Evolutionary conservation across 2,329 filamentous ascomycete species (phyloP).

Genomic region (Pseudovirgaria hyperparasitica): DNA sequence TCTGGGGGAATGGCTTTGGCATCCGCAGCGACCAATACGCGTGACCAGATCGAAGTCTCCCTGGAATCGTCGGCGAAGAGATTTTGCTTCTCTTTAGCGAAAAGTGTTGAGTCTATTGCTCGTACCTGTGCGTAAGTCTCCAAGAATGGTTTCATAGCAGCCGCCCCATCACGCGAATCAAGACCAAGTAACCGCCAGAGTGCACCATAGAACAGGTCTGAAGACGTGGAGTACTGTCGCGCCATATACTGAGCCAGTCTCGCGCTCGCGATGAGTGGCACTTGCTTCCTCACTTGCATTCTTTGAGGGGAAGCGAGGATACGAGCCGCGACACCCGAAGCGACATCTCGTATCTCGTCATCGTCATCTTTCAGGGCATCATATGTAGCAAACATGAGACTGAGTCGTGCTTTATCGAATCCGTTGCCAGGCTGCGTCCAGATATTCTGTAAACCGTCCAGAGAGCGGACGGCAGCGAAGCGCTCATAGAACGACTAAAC

Average conservation of each 20-base stretch:
- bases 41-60: slow-evolving; percentile 59
- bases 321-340: slow-evolving; percentile 36
- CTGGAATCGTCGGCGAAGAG: slow-evolving; percentile 76
- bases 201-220: slow-evolving; percentile 20
- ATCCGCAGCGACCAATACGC: slow-evolving; percentile 29
- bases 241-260: slow-evolving; percentile 21
- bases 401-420: slow-evolving; percentile 4
- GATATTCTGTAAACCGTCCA: slow-evolving; percentile 31
- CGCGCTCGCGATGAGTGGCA: slow-evolving; percentile 37
- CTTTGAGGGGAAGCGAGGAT: slow-evolving; percentile 27
- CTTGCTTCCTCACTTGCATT: slow-evolving; percentile 20
- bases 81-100: slow-evolving; percentile 85
- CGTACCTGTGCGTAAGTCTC: slow-evolving; percentile 17
- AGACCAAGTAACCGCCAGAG: slow-evolving; percentile 26
- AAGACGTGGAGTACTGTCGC: slow-evolving; percentile 19
- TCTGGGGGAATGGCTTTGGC: slow-evolving; percentile 11
- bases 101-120: slow-evolving; percentile 53
- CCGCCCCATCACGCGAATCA: too few species aligned
- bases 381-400: slow-evolving; percentile 43
- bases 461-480: slow-evolving; percentile 44
- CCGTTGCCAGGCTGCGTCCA: slow-evolving; percentile 11
- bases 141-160: too few species aligned
- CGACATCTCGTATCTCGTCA: slow-evolving; percentile 65
- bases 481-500: slow-evolving; percentile 51
- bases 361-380: slow-evolving; percentile 80